phyloP scores from a whole-genome alignment of 768 basidiomycete genomes.

The Phallus indusiatus region DNA sequence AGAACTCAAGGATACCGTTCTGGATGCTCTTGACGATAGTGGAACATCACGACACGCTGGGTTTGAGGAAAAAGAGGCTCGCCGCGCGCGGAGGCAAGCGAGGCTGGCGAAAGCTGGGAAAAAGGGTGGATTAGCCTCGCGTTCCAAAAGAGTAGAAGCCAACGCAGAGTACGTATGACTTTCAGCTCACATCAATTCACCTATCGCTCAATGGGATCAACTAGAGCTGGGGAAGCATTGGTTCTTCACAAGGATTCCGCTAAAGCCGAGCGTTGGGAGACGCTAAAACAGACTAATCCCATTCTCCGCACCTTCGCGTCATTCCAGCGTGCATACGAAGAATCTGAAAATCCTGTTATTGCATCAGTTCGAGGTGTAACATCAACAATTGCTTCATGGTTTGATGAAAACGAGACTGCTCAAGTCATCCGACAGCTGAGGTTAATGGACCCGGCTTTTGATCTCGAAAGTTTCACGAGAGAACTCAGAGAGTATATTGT shows the following conservation, averaged over 20 bases:
- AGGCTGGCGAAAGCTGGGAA: constrained; percentile 83
- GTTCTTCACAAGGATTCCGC: constrained; percentile 78
- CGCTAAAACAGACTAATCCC: constrained; percentile 72
- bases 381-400: constrained; percentile 77
- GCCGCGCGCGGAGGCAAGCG: constrained; percentile 67
- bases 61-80: constrained; percentile 89
- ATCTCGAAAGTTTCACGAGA: constrained; percentile 75
- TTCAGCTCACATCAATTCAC: neutral
- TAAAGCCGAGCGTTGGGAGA: constrained; percentile 72
- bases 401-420: constrained; percentile 98
- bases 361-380: constrained; percentile 76
- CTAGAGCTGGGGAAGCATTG: constrained; percentile 77
- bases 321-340: constrained; percentile 68
- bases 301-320: constrained; percentile 49
- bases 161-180: constrained; percentile 65
- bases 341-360: constrained; percentile 88
- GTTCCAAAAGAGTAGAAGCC: constrained; percentile 43
- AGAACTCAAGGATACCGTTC: constrained; percentile 73
- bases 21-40: constrained; percentile 91
- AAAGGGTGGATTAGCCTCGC: constrained; percentile 43
- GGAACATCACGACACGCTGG: constrained; percentile 91
- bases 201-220: neutral
- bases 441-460: constrained; percentile 80
- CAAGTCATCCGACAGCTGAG: constrained; percentile 85
- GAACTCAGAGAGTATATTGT: constrained; percentile 96